phyloP scores from a whole-genome alignment of 768 basidiomycete genomes.

The Rhizopogon rudus region DNA sequence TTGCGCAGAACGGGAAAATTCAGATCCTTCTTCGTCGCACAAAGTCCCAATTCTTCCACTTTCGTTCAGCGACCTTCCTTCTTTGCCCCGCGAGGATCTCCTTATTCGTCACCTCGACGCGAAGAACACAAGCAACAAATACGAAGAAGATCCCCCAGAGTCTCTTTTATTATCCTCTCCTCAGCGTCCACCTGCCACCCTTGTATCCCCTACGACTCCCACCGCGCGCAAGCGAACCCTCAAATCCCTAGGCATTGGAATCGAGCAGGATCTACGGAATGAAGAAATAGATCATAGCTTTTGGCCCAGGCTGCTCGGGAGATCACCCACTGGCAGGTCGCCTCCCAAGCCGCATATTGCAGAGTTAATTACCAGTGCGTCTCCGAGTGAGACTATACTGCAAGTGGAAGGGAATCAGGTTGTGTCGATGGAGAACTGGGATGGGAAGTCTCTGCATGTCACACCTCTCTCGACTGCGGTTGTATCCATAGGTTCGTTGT shows the following conservation, averaged over 20 bases:
- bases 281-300: neutral
- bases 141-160: neutral
- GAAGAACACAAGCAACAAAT: neutral
- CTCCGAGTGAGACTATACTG: neutral
- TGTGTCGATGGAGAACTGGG: neutral
- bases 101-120: neutral
- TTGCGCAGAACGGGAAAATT: neutral
- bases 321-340: neutral
- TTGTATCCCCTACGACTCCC: neutral
- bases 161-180: neutral
- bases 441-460: neutral
- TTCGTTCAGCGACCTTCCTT: neutral
- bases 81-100: neutral
- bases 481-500: neutral
- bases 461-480: neutral
- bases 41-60: too few relatives aligned
- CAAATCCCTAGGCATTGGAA: neutral
- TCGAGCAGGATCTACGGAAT: neutral
- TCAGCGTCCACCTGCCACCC: too few relatives aligned
- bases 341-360: neutral
- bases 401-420: neutral
- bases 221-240: neutral
- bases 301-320: neutral
- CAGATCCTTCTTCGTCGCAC: neutral
- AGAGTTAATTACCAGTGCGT: neutral